These are phyloP conservation scores for Wickerhamomyces strasburgensis DNA, from an alignment of 805 yeast species.

Conservation along the genomic window DNA sequence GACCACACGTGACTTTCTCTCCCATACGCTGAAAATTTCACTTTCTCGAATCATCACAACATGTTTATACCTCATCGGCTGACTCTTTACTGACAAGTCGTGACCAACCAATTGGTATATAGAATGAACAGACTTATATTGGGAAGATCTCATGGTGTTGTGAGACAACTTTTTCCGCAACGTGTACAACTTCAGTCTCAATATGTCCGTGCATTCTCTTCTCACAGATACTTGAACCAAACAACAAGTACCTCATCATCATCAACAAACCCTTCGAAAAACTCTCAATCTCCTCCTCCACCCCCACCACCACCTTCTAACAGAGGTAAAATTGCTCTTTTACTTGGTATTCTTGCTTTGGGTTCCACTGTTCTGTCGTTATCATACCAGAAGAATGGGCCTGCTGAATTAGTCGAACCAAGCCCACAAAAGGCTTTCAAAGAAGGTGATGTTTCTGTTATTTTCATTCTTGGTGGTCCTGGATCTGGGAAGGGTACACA, in stretches of 20 bases:
- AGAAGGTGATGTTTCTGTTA: constrained; percentile 65
- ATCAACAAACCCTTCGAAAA: not conserved
- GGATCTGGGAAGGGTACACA: constrained; percentile 99
- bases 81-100: no score
- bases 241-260: not conserved
- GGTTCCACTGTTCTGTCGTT: constrained; percentile 44
- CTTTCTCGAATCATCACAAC: no score
- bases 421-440: constrained; percentile 41
- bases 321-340: constrained; percentile 31
- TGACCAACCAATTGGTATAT: no score
- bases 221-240: not conserved
- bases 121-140: constrained; percentile 4
- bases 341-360: constrained; percentile 40
- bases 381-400: constrained; percentile 38
- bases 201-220: not conserved
- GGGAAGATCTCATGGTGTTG: not conserved
- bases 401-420: constrained; percentile 41
- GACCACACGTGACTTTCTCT: no score
- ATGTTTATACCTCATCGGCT: no score
- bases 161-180: not conserved
- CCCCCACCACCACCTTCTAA: constrained; percentile 5
- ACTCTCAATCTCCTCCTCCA: not conserved
- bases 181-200: not conserved
- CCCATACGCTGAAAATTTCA: no score
- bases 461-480: constrained; percentile 95